Conservation (phyloP, 495 filamentous ascomycete genomes). For the Aspergillus campestris region DNA sequence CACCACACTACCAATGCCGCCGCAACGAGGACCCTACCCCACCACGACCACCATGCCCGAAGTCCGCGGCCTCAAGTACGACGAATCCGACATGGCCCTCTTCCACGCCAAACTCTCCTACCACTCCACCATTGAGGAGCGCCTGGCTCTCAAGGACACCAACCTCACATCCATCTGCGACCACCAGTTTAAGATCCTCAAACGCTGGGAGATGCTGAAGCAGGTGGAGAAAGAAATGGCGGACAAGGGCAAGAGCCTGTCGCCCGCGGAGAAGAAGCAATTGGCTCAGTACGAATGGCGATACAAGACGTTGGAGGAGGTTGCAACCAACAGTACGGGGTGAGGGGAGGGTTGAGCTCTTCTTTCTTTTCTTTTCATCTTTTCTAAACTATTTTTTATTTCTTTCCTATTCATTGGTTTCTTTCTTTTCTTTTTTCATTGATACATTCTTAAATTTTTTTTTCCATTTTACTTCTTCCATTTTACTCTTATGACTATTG, state of each 20-base stretch:
- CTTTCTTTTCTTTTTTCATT: too few species aligned
- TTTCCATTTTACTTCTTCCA: too few species aligned
- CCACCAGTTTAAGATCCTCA: constrained; percentile 28
- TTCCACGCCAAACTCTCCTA: constrained; percentile 34
- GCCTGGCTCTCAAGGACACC: constrained; percentile 25
- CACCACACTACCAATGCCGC: not conserved
- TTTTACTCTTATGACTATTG: too few species aligned
- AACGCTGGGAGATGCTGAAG: constrained; percentile 33
- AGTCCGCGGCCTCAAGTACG: constrained; percentile 31
- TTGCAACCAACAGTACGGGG: constrained; percentile 17
- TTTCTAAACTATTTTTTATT: too few species aligned
- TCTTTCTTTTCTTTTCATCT: too few species aligned
- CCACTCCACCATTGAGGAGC: constrained; percentile 32
- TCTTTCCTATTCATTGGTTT: too few species aligned
- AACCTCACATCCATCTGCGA: constrained; percentile 33
- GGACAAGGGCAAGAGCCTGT: constrained; percentile 25
- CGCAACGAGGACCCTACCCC: constrained; percentile 19
- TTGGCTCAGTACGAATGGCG: constrained; percentile 34
- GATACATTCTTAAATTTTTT: too few species aligned
- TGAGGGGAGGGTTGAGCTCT: too few species aligned
- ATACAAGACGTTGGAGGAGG: constrained; percentile 29
- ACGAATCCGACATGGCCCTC: constrained; percentile 37
- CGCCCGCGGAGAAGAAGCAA: constrained; percentile 26
- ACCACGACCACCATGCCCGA: constrained; percentile 27
- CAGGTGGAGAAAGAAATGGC: constrained; percentile 29